phyloP scores from a whole-genome alignment of 2,329 filamentous ascomycete genomes.

The Coniochaeta sp. region DNA sequence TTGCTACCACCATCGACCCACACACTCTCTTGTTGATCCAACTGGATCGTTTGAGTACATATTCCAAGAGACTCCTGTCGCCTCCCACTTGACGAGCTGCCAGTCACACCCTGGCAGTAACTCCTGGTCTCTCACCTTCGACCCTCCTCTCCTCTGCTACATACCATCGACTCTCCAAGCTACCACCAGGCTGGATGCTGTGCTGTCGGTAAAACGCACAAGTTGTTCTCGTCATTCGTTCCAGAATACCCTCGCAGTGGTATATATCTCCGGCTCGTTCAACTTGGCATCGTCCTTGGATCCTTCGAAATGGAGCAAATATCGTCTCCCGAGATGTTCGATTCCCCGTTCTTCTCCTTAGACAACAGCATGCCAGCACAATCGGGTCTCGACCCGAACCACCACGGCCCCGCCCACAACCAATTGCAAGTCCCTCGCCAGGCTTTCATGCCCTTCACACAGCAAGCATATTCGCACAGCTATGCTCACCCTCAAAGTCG shows the following conservation, averaged over 20 bases:
- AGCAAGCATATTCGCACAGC: neutral
- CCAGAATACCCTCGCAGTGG: neutral
- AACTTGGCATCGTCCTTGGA: neutral
- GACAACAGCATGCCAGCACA: neutral
- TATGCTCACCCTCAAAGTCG: neutral
- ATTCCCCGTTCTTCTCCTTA: neutral
- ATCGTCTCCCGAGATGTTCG: neutral
- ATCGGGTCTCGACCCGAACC: neutral
- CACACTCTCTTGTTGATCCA: neutral
- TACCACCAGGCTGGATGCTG: neutral
- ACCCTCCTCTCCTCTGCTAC: no score
- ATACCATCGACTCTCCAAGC: neutral
- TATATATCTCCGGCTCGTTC: neutral
- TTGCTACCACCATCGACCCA: neutral
- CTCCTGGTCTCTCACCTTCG: no score
- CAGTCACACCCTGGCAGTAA: slow-evolving; percentile 1
- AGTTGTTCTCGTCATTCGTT: neutral
- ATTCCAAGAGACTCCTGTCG: neutral
- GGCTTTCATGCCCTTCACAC: neutral
- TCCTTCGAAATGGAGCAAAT: slow-evolving; percentile 1
- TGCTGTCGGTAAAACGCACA: neutral
- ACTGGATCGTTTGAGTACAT: neutral
- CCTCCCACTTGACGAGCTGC: neutral
- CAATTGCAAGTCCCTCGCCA: neutral
- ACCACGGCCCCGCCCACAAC: neutral